Conservation (phyloP, 768 basidiomycete species). For the Tylopilus vinaceipallidus region DNA sequence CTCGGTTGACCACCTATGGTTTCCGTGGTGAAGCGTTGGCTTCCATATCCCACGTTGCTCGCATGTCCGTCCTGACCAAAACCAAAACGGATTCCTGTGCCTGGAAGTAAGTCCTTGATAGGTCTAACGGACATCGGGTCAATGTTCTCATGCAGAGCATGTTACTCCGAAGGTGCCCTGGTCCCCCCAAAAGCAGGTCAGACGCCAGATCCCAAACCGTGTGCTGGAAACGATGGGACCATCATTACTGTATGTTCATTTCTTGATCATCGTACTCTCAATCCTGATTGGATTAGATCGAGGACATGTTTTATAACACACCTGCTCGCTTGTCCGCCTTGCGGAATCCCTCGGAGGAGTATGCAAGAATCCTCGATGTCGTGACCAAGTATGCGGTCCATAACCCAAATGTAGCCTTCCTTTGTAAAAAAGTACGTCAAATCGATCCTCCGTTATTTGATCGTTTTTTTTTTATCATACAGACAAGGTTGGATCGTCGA, state of each 20-base stretch:
- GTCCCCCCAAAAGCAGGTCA: constrained; percentile 69
- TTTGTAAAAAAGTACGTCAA: constrained; percentile 79
- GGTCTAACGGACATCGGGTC: not conserved
- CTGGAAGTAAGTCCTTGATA: constrained; percentile 73
- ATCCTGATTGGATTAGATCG: constrained; percentile 57
- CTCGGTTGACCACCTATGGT: constrained; percentile 85
- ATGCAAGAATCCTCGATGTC: constrained; percentile 86
- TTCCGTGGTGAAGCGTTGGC: constrained; percentile 97
- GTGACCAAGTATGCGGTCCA: constrained; percentile 93
- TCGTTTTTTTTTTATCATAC: constrained; percentile 1
- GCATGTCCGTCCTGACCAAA: constrained; percentile 88
- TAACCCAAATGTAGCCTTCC: constrained; percentile 83
- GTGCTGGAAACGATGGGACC: constrained; percentile 94
- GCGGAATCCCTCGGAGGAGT: constrained; percentile 85
- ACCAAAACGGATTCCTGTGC: constrained; percentile 78
- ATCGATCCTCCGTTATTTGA: not conserved
- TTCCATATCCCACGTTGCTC: constrained; percentile 92
- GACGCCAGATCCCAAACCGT: constrained; percentile 77
- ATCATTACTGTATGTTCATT: constrained; percentile 64
- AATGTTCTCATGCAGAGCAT: constrained; percentile 51
- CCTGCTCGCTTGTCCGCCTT: constrained; percentile 85
- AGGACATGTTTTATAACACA: constrained; percentile 93
- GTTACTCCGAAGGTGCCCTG: constrained; percentile 76
- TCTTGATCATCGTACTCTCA: not conserved
- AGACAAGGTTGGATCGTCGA: constrained; percentile 60